Evolutionary conservation across 305 asterid species (phyloP).

Genomic region (Galium porrigens): DNA sequence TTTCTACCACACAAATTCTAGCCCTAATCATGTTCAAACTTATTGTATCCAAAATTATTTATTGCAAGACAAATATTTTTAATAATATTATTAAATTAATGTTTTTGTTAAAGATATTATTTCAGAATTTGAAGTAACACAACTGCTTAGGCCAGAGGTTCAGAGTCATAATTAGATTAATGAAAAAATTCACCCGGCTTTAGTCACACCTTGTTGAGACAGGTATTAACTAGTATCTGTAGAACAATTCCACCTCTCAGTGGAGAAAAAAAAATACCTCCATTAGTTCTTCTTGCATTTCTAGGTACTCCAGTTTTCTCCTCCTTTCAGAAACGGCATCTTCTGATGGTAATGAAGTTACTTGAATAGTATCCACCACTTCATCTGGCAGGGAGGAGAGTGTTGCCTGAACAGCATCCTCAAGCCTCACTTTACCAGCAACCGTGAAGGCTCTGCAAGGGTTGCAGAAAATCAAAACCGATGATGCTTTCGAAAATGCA

Average conservation of each 20-base stretch:
- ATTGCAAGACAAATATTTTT: no score
- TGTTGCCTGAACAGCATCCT: slow-evolving; percentile 97
- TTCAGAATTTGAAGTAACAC: background rate
- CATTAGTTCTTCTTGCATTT: slow-evolving; percentile 94
- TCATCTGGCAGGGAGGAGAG: slow-evolving; percentile 96
- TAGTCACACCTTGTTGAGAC: background rate
- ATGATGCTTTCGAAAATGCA: slow-evolving; percentile 8
- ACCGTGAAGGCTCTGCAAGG: slow-evolving; percentile 68
- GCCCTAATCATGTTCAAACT: background rate
- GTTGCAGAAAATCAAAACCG: slow-evolving; percentile 13
- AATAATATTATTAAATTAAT: no score
- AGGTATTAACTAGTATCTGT: background rate
- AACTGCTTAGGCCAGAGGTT: background rate
- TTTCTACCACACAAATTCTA: background rate
- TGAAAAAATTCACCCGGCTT: background rate
- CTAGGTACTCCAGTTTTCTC: slow-evolving; percentile 86
- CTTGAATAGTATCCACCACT: slow-evolving; percentile 86
- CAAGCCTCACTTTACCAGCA: slow-evolving; percentile 79
- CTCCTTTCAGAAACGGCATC: slow-evolving; percentile 82
- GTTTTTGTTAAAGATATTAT: background rate
- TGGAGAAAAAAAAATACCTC: slow-evolving; percentile 32
- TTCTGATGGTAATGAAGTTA: slow-evolving; percentile 81
- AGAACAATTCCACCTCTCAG: slow-evolving; percentile 1
- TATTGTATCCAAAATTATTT: background rate
- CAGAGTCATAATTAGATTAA: background rate